Conservation (phyloP, 345 rosid species). For the Salix caprea region DNA sequence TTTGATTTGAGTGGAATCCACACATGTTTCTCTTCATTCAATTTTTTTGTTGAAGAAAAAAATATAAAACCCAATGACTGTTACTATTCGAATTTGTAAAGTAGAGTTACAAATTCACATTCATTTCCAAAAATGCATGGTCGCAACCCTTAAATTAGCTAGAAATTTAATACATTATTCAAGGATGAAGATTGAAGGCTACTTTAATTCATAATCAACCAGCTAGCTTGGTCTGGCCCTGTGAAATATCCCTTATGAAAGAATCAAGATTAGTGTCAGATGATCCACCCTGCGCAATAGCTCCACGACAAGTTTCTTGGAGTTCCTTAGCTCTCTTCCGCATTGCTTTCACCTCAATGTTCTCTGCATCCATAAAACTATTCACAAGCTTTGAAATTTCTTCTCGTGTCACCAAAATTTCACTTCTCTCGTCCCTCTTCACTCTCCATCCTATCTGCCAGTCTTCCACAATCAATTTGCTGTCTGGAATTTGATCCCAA, state of each 20-base stretch:
- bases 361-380: slow-evolving; percentile 18
- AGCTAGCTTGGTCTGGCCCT: neutral
- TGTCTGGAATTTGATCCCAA: slow-evolving; percentile 21
- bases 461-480: slow-evolving; percentile 19
- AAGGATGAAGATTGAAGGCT: neutral
- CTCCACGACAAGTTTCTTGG: slow-evolving; percentile 3
- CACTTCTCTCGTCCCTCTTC: neutral
- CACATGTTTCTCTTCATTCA: too few species aligned
- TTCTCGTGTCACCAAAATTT: slow-evolving; percentile 7
- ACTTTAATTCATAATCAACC: neutral
- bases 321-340: slow-evolving; percentile 14
- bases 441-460: slow-evolving; percentile 29
- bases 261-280: slow-evolving; percentile 15
- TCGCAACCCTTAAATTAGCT: neutral
- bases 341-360: slow-evolving; percentile 5
- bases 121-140: neutral
- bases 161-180: neutral
- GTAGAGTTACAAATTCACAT: neutral
- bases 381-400: slow-evolving; percentile 14
- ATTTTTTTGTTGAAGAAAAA: too few species aligned
- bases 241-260: slow-evolving; percentile 13
- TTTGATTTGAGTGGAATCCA: too few species aligned
- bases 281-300: slow-evolving; percentile 22
- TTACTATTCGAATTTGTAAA: neutral
- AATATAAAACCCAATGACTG: neutral